Base-by-base conservation (phyloP, 2,329 filamentous ascomycete genomes). In the Nectriaceae sp. region DNA sequence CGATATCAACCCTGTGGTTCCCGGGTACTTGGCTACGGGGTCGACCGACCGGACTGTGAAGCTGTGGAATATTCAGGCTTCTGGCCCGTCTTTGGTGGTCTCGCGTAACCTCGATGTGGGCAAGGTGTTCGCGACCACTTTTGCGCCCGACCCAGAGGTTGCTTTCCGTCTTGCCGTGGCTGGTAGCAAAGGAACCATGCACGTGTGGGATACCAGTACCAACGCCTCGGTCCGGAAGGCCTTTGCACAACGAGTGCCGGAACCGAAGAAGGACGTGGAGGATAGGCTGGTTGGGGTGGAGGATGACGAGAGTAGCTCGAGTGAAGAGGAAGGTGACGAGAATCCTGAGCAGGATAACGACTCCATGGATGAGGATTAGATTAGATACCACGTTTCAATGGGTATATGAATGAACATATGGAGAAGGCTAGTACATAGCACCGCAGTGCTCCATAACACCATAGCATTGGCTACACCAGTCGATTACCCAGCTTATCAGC, bases 161-260 rank as follows among this genome's bases (percentile, higher is more conserved):
- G 89, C 89, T 20, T 99, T 97, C 79, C 82, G 94, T 45, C 78
- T 99, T 38, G 89, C 92, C 2, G 90, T 99, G 16, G 94, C 93
- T 5, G 94, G 94, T 46, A 97, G 92, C 76, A 95, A 95, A 75
- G 94, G 94, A 39, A 83, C 83, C 29, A 85, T 97, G 65, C 89
- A 96, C 68, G 85, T 99, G 44, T 99, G 94, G 94, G 93, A 97
- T 70, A 97, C 94, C 19, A 83, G 90, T 68, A 99, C 94, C 48
- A 99, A 99, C 68, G 83, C 83, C 13, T 87, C 88, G 21, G 90
- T 99, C 24, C 83, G 94, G 49, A 82, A 87, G 54, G 86, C 88
- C 2, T 99, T 99, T 73, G 90, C 88, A 2, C 29, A 83, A 75
- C 62, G 85, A 83, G 63, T 75, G 10, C 70, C 71, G 49, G 78